Conservation (phyloP, 1,284 basidiomycete genomes). For the Malassezia psittaci region DNA sequence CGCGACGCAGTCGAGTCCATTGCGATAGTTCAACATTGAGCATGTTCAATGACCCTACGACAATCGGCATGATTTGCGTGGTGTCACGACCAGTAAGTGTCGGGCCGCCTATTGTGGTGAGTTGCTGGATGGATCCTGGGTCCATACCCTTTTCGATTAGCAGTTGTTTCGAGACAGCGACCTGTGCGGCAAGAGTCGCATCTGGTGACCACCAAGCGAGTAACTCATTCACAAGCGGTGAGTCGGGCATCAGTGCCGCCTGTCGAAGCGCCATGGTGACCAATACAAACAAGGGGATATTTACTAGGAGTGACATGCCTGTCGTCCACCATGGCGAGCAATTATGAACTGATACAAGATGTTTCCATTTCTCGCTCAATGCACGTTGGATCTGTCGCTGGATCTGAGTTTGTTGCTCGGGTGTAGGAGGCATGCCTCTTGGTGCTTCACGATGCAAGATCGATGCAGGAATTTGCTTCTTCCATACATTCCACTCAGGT, state of each 20-base stretch:
- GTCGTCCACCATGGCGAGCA: slow-evolving; percentile 32
- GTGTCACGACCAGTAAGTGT: slow-evolving; percentile 34
- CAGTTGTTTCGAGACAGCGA: slow-evolving; percentile 27
- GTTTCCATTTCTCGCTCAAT: slow-evolving; percentile 25
- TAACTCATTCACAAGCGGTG: slow-evolving; percentile 26
- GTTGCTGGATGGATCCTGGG: slow-evolving; percentile 21
- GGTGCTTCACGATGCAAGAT: slow-evolving; percentile 29
- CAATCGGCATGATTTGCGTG: slow-evolving; percentile 35
- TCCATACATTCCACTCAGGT: slow-evolving; percentile 57
- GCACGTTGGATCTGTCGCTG: slow-evolving; percentile 41
- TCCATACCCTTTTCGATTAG: slow-evolving; percentile 37
- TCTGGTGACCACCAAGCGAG: slow-evolving; percentile 42
- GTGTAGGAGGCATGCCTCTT: slow-evolving; percentile 16
- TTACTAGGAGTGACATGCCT: slow-evolving; percentile 28
- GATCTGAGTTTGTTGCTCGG: slow-evolving; percentile 48
- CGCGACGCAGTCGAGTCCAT: slow-evolving; percentile 24
- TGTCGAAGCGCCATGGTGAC: slow-evolving; percentile 34
- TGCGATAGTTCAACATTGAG: slow-evolving; percentile 35
- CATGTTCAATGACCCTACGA: slow-evolving; percentile 34
- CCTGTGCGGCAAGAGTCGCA: slow-evolving; percentile 26
- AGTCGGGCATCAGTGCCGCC: slow-evolving; percentile 21
- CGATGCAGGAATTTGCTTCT: slow-evolving; percentile 48
- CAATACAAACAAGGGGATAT: slow-evolving; percentile 36
- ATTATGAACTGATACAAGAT: slow-evolving; percentile 26
- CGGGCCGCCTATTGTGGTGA: slow-evolving; percentile 33